phyloP scores from a whole-genome alignment of 148 eudicot species.

The Simmondsia chinensis region DNA sequence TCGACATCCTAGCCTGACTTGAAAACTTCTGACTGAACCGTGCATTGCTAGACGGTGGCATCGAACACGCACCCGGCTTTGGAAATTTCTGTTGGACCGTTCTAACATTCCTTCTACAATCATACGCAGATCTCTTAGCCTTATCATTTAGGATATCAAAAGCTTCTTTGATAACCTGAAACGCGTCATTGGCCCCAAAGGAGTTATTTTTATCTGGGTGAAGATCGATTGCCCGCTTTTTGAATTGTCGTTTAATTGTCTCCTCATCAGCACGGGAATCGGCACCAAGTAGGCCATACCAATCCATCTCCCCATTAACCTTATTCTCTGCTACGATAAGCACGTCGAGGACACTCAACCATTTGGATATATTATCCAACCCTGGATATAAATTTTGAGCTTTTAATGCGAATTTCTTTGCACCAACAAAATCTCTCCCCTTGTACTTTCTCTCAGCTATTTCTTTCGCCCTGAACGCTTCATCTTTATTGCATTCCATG shows the following conservation, averaged over 20 bases:
- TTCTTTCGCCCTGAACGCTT: conserved; percentile 11
- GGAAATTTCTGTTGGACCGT: conserved; percentile 12
- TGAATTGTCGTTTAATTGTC: conserved; percentile 5
- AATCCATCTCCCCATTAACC: conserved; percentile 6
- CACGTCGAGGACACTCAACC: conserved; percentile 8
- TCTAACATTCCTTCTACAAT: conserved; percentile 33
- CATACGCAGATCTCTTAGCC: conserved; percentile 23
- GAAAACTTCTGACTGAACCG: background rate
- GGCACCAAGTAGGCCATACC: conserved; percentile 11
- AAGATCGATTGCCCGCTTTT: conserved; percentile 5
- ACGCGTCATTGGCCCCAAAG: conserved; percentile 5
- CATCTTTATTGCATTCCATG: conserved; percentile 16
- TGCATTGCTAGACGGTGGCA: too few relatives aligned
- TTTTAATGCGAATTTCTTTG: conserved; percentile 9
- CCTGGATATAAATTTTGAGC: conserved; percentile 12
- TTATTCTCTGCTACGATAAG: conserved; percentile 1
- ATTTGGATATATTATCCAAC: conserved; percentile 8
- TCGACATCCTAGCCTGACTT: background rate
- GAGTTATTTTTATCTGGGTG: conserved; percentile 12
- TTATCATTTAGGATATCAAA: conserved; percentile 2
- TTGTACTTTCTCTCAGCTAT: conserved; percentile 5
- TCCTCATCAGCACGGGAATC: conserved; percentile 1
- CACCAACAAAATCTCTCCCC: conserved; percentile 7
- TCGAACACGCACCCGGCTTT: background rate
- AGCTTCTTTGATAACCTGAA: conserved; percentile 10